phyloP scores from a whole-genome alignment of 495 filamentous ascomycete genomes.

The Neurospora sp. region DNA sequence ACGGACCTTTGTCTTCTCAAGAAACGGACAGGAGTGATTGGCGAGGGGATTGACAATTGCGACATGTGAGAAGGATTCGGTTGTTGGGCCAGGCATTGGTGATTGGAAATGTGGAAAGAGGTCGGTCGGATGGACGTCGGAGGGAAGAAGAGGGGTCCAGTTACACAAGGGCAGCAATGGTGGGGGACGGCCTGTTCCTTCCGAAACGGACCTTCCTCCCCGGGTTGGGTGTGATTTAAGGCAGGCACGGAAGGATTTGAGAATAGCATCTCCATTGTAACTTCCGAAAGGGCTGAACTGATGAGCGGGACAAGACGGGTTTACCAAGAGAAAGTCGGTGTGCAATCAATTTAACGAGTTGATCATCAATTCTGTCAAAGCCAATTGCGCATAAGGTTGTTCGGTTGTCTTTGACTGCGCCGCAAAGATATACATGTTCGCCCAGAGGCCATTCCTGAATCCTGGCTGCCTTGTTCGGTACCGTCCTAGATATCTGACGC shows the following conservation, averaged over 20 bases:
- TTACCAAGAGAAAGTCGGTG: neutral
- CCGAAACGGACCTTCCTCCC: neutral
- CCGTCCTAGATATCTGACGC: neutral
- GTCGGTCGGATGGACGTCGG: neutral
- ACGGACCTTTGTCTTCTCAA: slow-evolving; percentile 2
- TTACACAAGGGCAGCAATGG: neutral
- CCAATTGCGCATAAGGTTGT: neutral
- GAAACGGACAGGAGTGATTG: neutral
- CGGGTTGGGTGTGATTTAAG: neutral
- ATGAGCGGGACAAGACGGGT: neutral
- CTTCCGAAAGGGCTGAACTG: neutral
- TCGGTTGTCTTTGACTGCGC: neutral
- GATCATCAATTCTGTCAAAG: neutral
- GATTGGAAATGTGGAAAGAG: neutral
- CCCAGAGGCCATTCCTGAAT: neutral
- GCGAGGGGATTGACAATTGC: slow-evolving; percentile 1
- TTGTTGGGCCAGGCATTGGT: neutral
- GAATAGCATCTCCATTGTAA: neutral
- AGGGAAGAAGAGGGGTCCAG: neutral
- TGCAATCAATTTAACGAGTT: neutral
- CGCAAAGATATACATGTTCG: neutral
- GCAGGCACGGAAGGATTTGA: neutral
- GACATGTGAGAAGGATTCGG: neutral
- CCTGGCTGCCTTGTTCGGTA: neutral
- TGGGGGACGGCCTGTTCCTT: neutral